These are phyloP conservation scores for Sisymbrium altissimum DNA, from an alignment of 345 rosid species.

Conservation along the genomic window DNA sequence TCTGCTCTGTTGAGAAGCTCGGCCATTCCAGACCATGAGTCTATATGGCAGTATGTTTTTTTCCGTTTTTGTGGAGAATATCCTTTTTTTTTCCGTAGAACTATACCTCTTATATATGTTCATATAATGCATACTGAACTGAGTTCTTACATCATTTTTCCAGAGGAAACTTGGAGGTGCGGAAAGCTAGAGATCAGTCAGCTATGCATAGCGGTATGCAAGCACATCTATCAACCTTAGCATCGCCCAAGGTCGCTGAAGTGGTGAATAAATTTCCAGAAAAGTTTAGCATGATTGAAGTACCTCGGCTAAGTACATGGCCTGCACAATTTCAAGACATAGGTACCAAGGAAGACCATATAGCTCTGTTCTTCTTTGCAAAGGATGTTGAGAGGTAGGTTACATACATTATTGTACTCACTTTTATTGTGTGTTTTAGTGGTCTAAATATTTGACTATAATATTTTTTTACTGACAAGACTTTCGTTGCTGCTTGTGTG, in stretches of 20 bases:
- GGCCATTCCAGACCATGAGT: conserved; percentile 77
- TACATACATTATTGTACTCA: neutral
- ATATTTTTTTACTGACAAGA: conserved; percentile 1
- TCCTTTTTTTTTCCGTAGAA: neutral
- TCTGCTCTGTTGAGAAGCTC: conserved; percentile 39
- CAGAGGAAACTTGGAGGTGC: conserved; percentile 82
- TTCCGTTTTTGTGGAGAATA: conserved; percentile 11
- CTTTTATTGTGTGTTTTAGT: neutral
- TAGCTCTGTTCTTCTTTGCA: conserved; percentile 97
- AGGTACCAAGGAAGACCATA: conserved; percentile 78
- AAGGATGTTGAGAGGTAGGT: conserved; percentile 76
- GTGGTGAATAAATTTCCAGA: conserved; percentile 54
- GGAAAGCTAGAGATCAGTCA: conserved; percentile 42
- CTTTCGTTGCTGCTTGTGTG: conserved; percentile 20
- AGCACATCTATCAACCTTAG: conserved; percentile 72
- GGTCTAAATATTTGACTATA: neutral
- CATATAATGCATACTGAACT: neutral
- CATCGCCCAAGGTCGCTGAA: conserved; percentile 73
- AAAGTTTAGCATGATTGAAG: conserved; percentile 64
- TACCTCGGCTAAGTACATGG: conserved; percentile 79
- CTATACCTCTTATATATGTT: neutral
- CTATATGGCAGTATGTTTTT: conserved; percentile 84
- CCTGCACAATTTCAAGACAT: conserved; percentile 67
- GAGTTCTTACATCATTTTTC: conserved; percentile 24
- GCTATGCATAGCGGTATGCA: conserved; percentile 70